A percentile compares a stretch with the other conserved stretches of the same genome.
phyloP scores from a whole-genome alignment of 1,284 basidiomycete species.

The Takashimella koratensis region DNA sequence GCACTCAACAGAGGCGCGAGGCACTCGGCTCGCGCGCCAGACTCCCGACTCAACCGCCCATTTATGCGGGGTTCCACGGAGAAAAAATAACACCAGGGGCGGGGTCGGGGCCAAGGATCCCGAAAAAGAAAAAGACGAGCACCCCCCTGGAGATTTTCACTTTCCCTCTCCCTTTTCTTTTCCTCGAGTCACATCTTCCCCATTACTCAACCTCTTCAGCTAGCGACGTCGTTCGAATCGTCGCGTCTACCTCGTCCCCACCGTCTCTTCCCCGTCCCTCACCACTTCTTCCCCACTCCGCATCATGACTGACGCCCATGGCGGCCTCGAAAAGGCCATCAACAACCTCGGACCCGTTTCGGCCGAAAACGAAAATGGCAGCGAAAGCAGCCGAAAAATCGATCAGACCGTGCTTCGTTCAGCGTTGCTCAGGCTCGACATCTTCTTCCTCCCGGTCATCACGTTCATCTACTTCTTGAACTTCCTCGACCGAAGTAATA shows the following conservation, averaged over 20 bases:
- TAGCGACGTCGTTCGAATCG: no score
- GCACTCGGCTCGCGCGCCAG: no score
- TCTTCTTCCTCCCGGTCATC: conserved; percentile 20
- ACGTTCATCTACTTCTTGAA: conserved; percentile 43
- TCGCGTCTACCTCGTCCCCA: not conserved
- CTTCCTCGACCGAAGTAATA: conserved; percentile 55
- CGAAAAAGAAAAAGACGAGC: no score
- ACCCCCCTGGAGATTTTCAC: no score
- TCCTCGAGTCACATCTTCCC: not conserved
- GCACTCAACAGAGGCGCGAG: no score
- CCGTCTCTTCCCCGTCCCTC: not conserved
- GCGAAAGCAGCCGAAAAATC: not conserved
- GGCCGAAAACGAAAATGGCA: not conserved
- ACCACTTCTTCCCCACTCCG: not conserved
- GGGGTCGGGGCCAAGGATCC: no score
- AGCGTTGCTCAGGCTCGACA: conserved; percentile 26
- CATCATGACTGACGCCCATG: not conserved
- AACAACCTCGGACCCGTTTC: not conserved
- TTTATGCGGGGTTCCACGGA: no score
- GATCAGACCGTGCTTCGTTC: not conserved
- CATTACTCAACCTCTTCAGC: not conserved
- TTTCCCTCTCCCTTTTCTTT: not conserved
- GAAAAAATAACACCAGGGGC: no score
- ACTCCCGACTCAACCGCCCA: no score
- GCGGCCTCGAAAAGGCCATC: not conserved